These are phyloP conservation scores for Phytophthora kernoviae DNA, from an alignment of 352 stramenopile genomes.

Conservation along the genomic window DNA sequence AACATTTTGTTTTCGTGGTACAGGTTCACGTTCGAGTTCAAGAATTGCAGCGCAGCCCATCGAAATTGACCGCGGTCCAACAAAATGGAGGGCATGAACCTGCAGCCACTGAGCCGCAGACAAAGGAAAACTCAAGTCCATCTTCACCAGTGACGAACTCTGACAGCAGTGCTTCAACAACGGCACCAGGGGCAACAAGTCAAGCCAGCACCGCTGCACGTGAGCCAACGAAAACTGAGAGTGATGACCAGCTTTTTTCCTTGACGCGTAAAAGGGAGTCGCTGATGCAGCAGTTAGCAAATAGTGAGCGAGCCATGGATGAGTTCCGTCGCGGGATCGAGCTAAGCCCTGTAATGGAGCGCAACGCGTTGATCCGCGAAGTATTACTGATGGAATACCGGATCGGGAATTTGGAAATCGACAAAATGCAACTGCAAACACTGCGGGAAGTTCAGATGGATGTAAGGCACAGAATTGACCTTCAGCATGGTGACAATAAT, in stretches of 20 bases:
- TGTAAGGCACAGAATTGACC: neutral
- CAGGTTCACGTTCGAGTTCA: slow-evolving; percentile 17
- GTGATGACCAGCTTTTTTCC: slow-evolving; percentile 10
- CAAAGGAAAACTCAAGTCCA: slow-evolving; percentile 4
- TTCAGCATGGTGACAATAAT: slow-evolving; percentile 33
- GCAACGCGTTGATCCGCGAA: slow-evolving; percentile 60
- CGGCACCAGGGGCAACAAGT: neutral
- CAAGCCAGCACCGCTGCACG: neutral
- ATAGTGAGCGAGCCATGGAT: slow-evolving; percentile 55
- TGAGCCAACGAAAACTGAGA: slow-evolving; percentile 6
- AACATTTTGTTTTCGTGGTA: slow-evolving; percentile 7
- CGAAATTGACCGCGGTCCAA: neutral
- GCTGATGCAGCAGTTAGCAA: slow-evolving; percentile 32
- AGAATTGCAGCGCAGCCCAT: slow-evolving; percentile 4
- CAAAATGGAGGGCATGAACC: neutral
- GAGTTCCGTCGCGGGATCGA: slow-evolving; percentile 61
- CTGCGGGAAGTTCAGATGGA: slow-evolving; percentile 25
- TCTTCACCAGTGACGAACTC: neutral
- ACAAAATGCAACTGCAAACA: slow-evolving; percentile 91
- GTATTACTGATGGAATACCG: slow-evolving; percentile 86
- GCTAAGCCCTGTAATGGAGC: slow-evolving; percentile 42
- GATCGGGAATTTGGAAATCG: slow-evolving; percentile 88
- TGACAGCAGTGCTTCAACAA: neutral
- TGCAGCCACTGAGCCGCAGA: slow-evolving; percentile 2
- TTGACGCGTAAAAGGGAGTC: slow-evolving; percentile 18